These are phyloP conservation scores for Cymbopogon flexuosus DNA, from an alignment of 202 grass and related monocot species.

Conservation along the genomic window DNA sequence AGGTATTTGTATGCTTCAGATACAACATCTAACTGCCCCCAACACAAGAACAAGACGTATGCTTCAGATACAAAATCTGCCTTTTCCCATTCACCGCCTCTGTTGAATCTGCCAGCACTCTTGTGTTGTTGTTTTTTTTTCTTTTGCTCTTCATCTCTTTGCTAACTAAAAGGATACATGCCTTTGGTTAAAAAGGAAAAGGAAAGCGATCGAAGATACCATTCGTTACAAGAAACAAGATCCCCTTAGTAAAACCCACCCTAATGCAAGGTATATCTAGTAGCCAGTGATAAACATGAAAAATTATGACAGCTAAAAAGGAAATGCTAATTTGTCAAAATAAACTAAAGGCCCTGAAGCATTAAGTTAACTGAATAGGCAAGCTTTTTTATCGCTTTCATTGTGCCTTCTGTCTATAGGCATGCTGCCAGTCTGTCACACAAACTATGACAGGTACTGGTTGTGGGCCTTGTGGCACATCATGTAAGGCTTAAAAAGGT, in stretches of 20 bases:
- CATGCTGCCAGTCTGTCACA: conserved; percentile 10
- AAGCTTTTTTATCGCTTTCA: conserved; percentile 22
- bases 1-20: too few species aligned
- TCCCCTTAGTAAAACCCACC: too few species aligned
- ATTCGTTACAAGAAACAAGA: neutral
- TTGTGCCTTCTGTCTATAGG: conserved; percentile 1
- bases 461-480: too few species aligned
- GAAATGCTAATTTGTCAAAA: conserved; percentile 15
- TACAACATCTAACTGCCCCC: neutral
- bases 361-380: conserved; percentile 15
- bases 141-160: neutral
- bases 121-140: neutral
- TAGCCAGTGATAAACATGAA: too few species aligned
- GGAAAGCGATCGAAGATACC: neutral
- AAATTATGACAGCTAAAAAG: neutral
- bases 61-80: neutral
- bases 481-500: too few species aligned
- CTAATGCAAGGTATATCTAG: too few species aligned
- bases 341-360: conserved; percentile 8
- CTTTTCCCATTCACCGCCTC: neutral
- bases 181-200: neutral
- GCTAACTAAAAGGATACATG: neutral
- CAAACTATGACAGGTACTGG: neutral
- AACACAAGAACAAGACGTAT: neutral
- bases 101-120: neutral